Base-by-base conservation (phyloP, 352 stramenopile genomes). In the Pythium scleroteichum region DNA sequence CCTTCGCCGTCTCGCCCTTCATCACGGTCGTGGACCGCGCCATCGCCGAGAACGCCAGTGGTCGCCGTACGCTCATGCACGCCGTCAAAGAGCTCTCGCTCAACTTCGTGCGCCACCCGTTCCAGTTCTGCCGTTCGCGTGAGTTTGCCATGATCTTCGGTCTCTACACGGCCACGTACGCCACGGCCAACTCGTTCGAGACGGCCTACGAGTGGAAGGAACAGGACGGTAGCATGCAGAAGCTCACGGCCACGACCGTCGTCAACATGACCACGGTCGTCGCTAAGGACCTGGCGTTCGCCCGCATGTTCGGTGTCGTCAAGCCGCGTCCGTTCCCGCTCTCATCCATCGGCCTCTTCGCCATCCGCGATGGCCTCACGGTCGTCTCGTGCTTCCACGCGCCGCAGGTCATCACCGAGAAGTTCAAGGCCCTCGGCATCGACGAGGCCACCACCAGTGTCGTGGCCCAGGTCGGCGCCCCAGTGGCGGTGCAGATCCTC, bases 201-300 rank as follows among this genome's bases (percentile, higher is more conserved):
- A 84, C 72, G 8, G 50, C 67, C 22, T 87, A 76, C 62, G 75
- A 88, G 64, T 67, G 58, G 54, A 55, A 42, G 22, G 59, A 75
- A 16, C 26, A 59, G n/a, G 72, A 85, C 42, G 62, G 55, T 33
- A 56, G 52, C 16, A 65, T 73, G 54, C 64, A 66, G 49, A 84
- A 85, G 65, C 82, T 89, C 53, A 35, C 77, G n/a, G 64, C 50
- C 47, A 85, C 76, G 44, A 85, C 78, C 26, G 29, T 70, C 2
- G 79, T 85, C 62, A 89, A 89, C 69, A 82, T 89, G 66, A 66
- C 66, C 10, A 57, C 66, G 9, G 76, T 77, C 59, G 79, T 89
- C 53, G 68, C 72, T 66, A 89, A 89, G 65, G 79, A 87, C 54
- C 68, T 71, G n/a, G 73, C 75, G n/a, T 89, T 87, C 61, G 74